phyloP scores from a whole-genome alignment of 495 filamentous ascomycete genomes.

The Hypoxylon lenormandii region DNA sequence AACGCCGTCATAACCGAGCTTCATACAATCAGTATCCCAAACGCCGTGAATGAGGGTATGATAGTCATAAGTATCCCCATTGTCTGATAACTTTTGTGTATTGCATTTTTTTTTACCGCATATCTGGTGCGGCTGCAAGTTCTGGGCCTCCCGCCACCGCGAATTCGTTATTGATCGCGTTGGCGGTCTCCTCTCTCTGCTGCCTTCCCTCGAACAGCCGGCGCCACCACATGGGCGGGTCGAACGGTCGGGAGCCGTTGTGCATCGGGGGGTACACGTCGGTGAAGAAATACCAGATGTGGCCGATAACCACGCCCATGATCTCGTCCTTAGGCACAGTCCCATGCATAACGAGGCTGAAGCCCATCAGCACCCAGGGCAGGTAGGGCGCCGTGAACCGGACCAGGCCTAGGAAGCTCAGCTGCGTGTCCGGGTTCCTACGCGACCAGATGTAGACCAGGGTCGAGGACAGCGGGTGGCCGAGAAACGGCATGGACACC shows the following conservation, averaged over 20 bases:
- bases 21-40: conserved; percentile 29
- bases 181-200: conserved; percentile 58
- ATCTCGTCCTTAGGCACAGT: conserved; percentile 94
- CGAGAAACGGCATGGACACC: conserved; percentile 88
- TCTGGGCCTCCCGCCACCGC: conserved; percentile 62
- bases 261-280: conserved; percentile 95
- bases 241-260: conserved; percentile 83
- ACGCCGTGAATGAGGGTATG: conserved; percentile 49
- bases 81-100: not conserved
- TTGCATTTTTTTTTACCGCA: conserved; percentile 36
- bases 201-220: conserved; percentile 76
- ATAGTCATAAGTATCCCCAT: conserved; percentile 14
- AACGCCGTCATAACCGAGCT: conserved; percentile 23
- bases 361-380: conserved; percentile 94
- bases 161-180: conserved; percentile 65
- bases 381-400: conserved; percentile 94
- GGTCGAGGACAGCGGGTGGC: conserved; percentile 85
- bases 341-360: conserved; percentile 86
- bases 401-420: conserved; percentile 89
- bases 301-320: conserved; percentile 89
- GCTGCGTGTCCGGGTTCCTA: conserved; percentile 87
- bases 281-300: conserved; percentile 98
- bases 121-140: conserved; percentile 50
- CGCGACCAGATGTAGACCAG: conserved; percentile 99
- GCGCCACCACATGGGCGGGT: conserved; percentile 92